A percentile compares a stretch with the other conserved stretches of the same genome.
phyloP scores from a whole-genome alignment of 768 basidiomycete genomes.

The Mycena rosella region DNA sequence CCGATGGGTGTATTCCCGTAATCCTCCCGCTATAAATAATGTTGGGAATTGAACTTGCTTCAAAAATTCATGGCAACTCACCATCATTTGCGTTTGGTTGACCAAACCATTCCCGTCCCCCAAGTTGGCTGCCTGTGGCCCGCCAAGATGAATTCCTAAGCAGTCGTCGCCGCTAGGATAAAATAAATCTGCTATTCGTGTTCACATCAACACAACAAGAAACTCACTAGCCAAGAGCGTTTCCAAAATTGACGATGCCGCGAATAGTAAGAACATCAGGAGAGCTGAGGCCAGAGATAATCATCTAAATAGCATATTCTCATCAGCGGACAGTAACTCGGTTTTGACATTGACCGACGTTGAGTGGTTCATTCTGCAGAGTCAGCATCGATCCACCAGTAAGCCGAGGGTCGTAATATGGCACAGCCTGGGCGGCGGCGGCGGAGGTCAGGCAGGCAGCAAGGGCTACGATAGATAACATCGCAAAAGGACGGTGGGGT shows the following conservation, averaged over 20 bases:
- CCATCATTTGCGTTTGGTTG: slow-evolving; percentile 51
- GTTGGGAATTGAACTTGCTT: slow-evolving; percentile 44
- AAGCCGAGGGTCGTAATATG: slow-evolving; percentile 18
- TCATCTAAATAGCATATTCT: slow-evolving; percentile 37
- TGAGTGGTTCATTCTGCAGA: slow-evolving; percentile 55
- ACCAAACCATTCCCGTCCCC: slow-evolving; percentile 61
- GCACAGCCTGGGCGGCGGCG: slow-evolving; percentile 9
- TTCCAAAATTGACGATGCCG: slow-evolving; percentile 59
- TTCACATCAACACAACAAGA: background rate
- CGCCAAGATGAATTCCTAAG: slow-evolving; percentile 57
- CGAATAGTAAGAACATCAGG: slow-evolving; percentile 52
- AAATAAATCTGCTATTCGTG: slow-evolving; percentile 1
- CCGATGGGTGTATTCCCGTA: slow-evolving; percentile 41
- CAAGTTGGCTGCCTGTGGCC: slow-evolving; percentile 55
- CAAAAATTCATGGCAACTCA: slow-evolving; percentile 38
- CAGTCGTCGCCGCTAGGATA: slow-evolving; percentile 56
- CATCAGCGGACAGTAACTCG: background rate
- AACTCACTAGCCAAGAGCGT: slow-evolving; percentile 60
- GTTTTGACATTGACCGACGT: slow-evolving; percentile 44
- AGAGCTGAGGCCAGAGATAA: slow-evolving; percentile 62
- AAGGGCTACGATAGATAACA: slow-evolving; percentile 17
- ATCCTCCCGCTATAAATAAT: slow-evolving; percentile 45
- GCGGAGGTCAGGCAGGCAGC: slow-evolving; percentile 14
- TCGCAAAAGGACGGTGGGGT: slow-evolving; percentile 3
- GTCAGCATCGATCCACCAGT: slow-evolving; percentile 31